Evolutionary conservation across 176 grass and related monocot species (phyloP), one percentile per base, ranked within the genome.

Genomic region (Otatea glauca): DNA sequence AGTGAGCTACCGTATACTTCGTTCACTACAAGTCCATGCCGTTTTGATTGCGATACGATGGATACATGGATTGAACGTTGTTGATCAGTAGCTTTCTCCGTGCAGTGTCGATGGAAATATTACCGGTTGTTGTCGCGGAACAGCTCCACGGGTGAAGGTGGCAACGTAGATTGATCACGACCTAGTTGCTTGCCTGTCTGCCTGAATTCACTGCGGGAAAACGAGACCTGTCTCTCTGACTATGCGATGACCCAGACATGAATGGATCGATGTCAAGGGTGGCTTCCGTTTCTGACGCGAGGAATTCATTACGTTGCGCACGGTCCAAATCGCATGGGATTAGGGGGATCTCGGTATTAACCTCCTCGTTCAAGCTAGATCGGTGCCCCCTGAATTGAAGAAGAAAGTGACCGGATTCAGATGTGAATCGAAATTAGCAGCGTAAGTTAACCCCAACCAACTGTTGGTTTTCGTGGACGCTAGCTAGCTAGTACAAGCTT

Each of bases 321-420:
- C 67, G 44, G 68, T 66, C 68, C 2, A 45, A 41, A 81, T 81
- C 85, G 62, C 68, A 63, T 66, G 35, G 7, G 77, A 80, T 73
- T 65, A 67, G 61, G 2, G 2, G 72, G 10, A 67, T 76, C 81
- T 13, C 47, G 5, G 21, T 35, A 29, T 29, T 43, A 41, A 15
- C 17, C 16, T 17, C 61, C 9, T 65, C 8, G 21, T 24, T 34
- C 61, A 34, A 29, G 13, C 43, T 11, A 3, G 60, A 45, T 45
- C 9, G 60, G 13, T 25, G 23, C 8, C 23, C 59, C 59, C 1
- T 55, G 53, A 55, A 55, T 7, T 29, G 29, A 35, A 66, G 29
- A 17, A 66, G 18, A 60, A 60, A 60, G n/a, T 34, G 29, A 37
- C 6, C 5, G 6, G 4, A 32, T 9, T 60, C 59, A 24, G 56